These are phyloP conservation scores for Ophiostoma ips DNA, from an alignment of 2,329 filamentous ascomycete species.

Conservation along the genomic window DNA sequence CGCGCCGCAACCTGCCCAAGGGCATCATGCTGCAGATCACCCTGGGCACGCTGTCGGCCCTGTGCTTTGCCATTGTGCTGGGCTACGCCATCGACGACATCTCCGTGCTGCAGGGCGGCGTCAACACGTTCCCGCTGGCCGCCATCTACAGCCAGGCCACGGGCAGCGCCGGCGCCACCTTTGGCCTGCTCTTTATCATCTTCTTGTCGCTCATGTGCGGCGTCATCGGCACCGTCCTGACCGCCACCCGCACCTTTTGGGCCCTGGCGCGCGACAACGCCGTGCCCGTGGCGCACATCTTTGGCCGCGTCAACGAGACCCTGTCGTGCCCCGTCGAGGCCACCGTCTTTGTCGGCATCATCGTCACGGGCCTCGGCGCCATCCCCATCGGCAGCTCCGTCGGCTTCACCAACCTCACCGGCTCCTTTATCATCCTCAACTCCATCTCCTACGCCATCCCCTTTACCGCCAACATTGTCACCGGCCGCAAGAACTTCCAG, in stretches of 20 bases:
- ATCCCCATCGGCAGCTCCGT: slow-evolving; percentile 41
- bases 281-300: slow-evolving; percentile 39
- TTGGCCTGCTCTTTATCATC: slow-evolving; percentile 43
- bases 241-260: slow-evolving; percentile 31
- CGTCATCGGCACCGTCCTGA: slow-evolving; percentile 35
- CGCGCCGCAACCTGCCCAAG: slow-evolving; percentile 33
- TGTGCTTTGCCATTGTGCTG: slow-evolving; percentile 34
- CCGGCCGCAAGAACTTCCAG: slow-evolving; percentile 35
- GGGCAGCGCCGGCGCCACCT: slow-evolving; percentile 33
- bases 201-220: slow-evolving; percentile 36
- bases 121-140: slow-evolving; percentile 45
- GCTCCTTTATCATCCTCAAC: slow-evolving; percentile 43
- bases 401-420: slow-evolving; percentile 43
- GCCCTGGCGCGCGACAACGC: slow-evolving; percentile 45
- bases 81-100: slow-evolving; percentile 44
- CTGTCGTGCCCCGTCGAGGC: slow-evolving; percentile 46
- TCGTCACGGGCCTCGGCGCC: slow-evolving; percentile 40
- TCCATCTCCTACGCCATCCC: slow-evolving; percentile 38
- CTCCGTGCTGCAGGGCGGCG: slow-evolving; percentile 32
- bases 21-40: slow-evolving; percentile 36
- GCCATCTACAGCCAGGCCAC: slow-evolving; percentile 48
- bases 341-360: slow-evolving; percentile 37
- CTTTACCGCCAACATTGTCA: slow-evolving; percentile 36
- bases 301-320: slow-evolving; percentile 36
- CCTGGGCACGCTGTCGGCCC: slow-evolving; percentile 33